A percentile compares a stretch with the other conserved stretches of the same genome.
These are phyloP conservation scores for Globisporangium abappressorium DNA, from an alignment of 352 stramenopile species.

Conservation along the genomic window DNA sequence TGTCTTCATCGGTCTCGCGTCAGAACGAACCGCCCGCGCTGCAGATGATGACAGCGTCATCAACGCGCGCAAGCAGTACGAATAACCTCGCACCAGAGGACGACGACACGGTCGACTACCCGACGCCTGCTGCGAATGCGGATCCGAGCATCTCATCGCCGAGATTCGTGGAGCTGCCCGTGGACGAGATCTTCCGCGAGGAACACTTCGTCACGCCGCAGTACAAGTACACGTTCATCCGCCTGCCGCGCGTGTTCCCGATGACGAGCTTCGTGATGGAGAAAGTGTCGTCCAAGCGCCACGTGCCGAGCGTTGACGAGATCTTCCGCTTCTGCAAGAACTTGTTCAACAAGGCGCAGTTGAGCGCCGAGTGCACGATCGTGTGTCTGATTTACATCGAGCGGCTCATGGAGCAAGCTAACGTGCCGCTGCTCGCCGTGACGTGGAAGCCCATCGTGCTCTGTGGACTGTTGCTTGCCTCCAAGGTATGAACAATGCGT, in stretches of 20 bases:
- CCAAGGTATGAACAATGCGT: conserved; percentile 80
- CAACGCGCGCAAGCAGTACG: neutral
- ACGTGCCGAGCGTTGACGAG: conserved; percentile 89
- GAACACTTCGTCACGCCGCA: conserved; percentile 88
- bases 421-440: conserved; percentile 92
- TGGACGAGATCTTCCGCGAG: conserved; percentile 85
- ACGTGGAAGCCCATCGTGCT: conserved; percentile 99
- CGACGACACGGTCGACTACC: conserved; percentile 16
- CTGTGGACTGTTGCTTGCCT: conserved; percentile 95
- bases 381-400: conserved; percentile 99
- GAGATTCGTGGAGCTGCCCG: conserved; percentile 61
- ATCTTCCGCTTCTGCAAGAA: conserved; percentile 92
- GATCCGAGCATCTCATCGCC: conserved; percentile 49
- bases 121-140: neutral
- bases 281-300: conserved; percentile 77
- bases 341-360: conserved; percentile 96
- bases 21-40: conserved; percentile 10
- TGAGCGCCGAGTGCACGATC: conserved; percentile 98
- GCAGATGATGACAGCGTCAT: neutral
- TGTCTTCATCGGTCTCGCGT: conserved; percentile 9
- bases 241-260: conserved; percentile 65
- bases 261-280: conserved; percentile 81
- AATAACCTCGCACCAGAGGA: conserved; percentile 17
- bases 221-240: conserved; percentile 87
- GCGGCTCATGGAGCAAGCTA: conserved; percentile 96